Evolutionary conservation across 1,284 basidiomycete genomes (phyloP).

Genomic region (Ceratobasidium theobromae): DNA sequence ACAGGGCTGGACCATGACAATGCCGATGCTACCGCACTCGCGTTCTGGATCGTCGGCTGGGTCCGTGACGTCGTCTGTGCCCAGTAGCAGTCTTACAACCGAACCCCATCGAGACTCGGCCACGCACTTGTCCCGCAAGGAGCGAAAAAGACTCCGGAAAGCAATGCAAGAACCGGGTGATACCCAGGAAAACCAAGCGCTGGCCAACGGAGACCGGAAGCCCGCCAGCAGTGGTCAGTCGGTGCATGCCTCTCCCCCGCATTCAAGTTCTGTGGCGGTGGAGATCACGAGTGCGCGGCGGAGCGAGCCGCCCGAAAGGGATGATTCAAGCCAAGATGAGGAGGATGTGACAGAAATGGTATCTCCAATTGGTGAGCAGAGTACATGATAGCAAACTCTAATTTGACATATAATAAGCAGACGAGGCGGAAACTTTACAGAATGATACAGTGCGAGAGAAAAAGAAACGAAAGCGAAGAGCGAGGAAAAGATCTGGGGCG

Average conservation of each 20-base stretch:
- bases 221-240: background rate
- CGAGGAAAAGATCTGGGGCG: slow-evolving; percentile 8
- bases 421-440: background rate
- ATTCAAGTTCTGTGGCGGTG: background rate
- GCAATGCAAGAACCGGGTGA: background rate
- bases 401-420: slow-evolving; percentile 3
- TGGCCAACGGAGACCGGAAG: background rate
- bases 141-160: slow-evolving; percentile 23
- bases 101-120: background rate
- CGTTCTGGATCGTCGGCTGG: slow-evolving; percentile 1
- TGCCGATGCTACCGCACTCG: background rate
- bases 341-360: background rate
- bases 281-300: background rate
- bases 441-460: slow-evolving; percentile 19
- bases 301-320: background rate
- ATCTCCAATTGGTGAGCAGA: slow-evolving; percentile 13
- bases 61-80: background rate
- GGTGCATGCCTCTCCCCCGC: background rate
- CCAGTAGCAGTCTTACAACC: slow-evolving; percentile 3
- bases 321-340: background rate
- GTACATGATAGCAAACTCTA: slow-evolving; percentile 23
- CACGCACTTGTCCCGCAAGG: slow-evolving; percentile 23
- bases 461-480: slow-evolving; percentile 29
- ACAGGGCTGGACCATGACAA: background rate
- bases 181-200: background rate